A percentile compares a stretch with the other conserved stretches of the same genome.
Conservation (phyloP, 208 protist species). For the Leishmania guyanensis region DNA sequence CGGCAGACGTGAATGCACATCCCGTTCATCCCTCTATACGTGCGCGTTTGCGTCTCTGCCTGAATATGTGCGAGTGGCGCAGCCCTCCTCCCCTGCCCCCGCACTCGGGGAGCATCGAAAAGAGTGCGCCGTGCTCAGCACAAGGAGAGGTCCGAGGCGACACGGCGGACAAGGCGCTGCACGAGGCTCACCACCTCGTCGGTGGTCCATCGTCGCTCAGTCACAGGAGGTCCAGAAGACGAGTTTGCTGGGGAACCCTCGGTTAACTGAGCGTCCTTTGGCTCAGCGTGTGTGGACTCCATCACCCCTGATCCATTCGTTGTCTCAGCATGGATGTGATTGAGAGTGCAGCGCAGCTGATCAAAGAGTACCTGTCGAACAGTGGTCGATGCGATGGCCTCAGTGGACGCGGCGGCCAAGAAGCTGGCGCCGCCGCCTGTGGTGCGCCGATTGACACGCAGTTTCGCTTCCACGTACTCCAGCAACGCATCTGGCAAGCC, state of each 20-base stretch:
- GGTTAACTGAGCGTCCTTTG: not conserved
- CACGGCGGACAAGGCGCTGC: not conserved
- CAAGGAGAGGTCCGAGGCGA: not conserved
- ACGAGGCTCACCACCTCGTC: constrained; percentile 1
- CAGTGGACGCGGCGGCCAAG: not conserved
- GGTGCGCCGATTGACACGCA: constrained; percentile 50
- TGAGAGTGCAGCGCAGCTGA: not conserved
- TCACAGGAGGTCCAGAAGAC: not conserved
- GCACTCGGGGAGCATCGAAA: not conserved
- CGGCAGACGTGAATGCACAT: not conserved
- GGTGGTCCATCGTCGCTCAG: constrained; percentile 10
- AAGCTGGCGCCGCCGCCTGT: too few species aligned
- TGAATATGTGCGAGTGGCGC: not conserved
- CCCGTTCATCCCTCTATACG: not conserved
- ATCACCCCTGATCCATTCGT: not conserved
- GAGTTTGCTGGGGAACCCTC: not conserved
- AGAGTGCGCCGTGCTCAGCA: not conserved
- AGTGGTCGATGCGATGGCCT: not conserved
- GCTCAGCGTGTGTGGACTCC: not conserved
- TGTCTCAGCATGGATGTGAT: not conserved
- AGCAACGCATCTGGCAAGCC: constrained; percentile 41
- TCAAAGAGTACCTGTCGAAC: not conserved
- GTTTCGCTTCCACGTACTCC: constrained; percentile 55
- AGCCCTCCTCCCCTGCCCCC: not conserved
- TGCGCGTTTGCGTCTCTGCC: not conserved